Conservation (phyloP, 2,329 filamentous ascomycete species). For the Clonostachys rosea region DNA sequence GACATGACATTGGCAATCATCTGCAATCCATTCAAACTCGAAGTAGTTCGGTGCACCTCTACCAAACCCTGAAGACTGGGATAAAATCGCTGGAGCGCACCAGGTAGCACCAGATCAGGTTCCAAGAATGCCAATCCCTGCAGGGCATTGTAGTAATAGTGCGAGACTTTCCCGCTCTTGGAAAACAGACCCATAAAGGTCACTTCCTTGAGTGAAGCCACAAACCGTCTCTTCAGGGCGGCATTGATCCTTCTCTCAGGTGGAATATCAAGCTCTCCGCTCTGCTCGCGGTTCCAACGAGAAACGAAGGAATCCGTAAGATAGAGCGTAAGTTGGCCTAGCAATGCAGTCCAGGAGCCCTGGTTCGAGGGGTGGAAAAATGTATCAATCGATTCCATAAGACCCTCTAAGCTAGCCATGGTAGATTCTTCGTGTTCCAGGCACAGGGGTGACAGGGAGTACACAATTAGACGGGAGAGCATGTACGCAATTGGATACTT, state of each 20-base stretch:
- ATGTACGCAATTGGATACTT: constrained; percentile 91
- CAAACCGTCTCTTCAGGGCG: constrained; percentile 83
- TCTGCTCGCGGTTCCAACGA: constrained; percentile 93
- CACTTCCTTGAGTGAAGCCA: constrained; percentile 82
- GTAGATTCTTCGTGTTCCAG: constrained; percentile 74
- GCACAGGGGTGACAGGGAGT: constrained; percentile 84
- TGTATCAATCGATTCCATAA: constrained; percentile 93
- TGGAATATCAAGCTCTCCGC: constrained; percentile 84
- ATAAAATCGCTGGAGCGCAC: constrained; percentile 92
- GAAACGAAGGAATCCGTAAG: constrained; percentile 95
- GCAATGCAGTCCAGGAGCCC: constrained; percentile 82
- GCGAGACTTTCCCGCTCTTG: constrained; percentile 88
- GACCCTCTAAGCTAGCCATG: constrained; percentile 77
- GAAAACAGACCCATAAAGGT: constrained; percentile 98
- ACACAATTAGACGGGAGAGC: constrained; percentile 87
- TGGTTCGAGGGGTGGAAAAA: constrained; percentile 99
- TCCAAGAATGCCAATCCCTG: constrained; percentile 89
- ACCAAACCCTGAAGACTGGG: constrained; percentile 94
- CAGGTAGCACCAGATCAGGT: constrained; percentile 85
- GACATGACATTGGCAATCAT: constrained; percentile 90
- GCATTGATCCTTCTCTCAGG: constrained; percentile 73
- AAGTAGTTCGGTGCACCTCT: constrained; percentile 93
- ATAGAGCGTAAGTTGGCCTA: constrained; percentile 89
- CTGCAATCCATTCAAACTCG: constrained; percentile 86
- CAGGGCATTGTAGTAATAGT: constrained; percentile 84